Evolutionary conservation across 345 rosid genomes (phyloP), one percentile per base, ranked within the genome.

Genomic region (Isatis tinctoria): DNA sequence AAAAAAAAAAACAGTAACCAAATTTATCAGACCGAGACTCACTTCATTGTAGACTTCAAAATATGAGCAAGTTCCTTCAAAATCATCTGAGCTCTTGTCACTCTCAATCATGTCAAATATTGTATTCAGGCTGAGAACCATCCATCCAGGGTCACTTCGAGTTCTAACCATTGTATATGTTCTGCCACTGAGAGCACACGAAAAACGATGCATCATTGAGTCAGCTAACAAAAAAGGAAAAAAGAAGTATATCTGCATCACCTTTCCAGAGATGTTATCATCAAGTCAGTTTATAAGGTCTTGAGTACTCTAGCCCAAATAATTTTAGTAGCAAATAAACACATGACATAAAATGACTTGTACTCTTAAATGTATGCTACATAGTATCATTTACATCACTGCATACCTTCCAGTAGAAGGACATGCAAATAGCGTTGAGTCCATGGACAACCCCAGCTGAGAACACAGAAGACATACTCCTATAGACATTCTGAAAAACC

Each of bases 41-140:
- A 88, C 98, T 83, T 94, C 98, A 77, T 94, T 91, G 80, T 94
- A 91, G 71, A 94, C 98, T 84, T 94, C 98, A 60, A 91, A 86
- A 79, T 91, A 94, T 80, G 98, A 94, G 78, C 98, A 94, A 57
- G 86, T 73, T 58, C 91, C 96, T 82, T 94, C 90, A 82, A 91
- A 87, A 5, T 81, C 87, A 77, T 89, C 90, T 16, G 88, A 84
- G 81, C 83, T 83, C 60, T 81, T 86, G 61, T 90, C 92, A 77
- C 78, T 77, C 79, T 83, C 80, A 27, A 94, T 88, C 78, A 82
- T 87, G 78, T 86, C 84, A 75, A 94, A 94, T n/a, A 94, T 80
- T 8, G 93, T 88, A 74, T 90, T 80, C 86, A 91, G 74, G 74
- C 98, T 88, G 68, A 94, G 95, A 84, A 94, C 95, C 98, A 94